A percentile compares a stretch with the other conserved stretches of the same genome.
Evolutionary conservation across 345 rosid genomes (phyloP).

Genomic region (Cardiospermum halicacabum): DNA sequence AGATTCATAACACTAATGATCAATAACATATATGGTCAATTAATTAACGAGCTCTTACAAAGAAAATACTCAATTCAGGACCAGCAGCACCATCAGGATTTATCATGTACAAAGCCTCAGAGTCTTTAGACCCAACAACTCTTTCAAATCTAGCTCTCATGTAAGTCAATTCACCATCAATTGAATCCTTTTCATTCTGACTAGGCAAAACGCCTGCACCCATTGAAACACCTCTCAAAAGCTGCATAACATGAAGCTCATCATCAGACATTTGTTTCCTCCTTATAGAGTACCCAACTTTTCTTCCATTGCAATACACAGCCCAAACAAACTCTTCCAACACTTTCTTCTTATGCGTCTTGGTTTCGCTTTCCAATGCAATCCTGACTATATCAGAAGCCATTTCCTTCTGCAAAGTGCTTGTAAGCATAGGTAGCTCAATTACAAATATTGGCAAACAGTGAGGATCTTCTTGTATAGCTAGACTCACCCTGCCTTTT

Average conservation of each 20-base stretch:
- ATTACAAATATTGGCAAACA: conserved; percentile 72
- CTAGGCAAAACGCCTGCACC: conserved; percentile 93
- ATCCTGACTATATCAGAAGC: conserved; percentile 82
- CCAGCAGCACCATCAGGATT: conserved; percentile 88
- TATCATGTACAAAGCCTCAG: conserved; percentile 89
- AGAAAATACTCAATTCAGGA: conserved; percentile 89
- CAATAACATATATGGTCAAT: background rate
- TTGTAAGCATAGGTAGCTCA: conserved; percentile 79
- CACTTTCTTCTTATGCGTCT: conserved; percentile 65
- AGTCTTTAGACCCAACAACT: conserved; percentile 85
- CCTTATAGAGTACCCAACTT: conserved; percentile 78
- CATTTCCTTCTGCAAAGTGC: conserved; percentile 79
- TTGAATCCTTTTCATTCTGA: conserved; percentile 50
- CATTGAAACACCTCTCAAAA: conserved; percentile 85
- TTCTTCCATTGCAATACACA: conserved; percentile 84
- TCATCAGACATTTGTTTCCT: conserved; percentile 84
- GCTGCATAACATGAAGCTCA: conserved; percentile 82
- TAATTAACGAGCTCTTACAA: conserved; percentile 54
- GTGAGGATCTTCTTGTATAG: conserved; percentile 93
- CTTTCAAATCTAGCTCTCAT: conserved; percentile 89
- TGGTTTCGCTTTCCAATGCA: conserved; percentile 85
- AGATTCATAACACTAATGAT: background rate
- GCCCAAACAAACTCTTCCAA: conserved; percentile 96
- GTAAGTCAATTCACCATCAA: conserved; percentile 74
- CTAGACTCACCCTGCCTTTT: conserved; percentile 71